phyloP scores from a whole-genome alignment of 306 rosid genomes.

The Cicer cuneatum region DNA sequence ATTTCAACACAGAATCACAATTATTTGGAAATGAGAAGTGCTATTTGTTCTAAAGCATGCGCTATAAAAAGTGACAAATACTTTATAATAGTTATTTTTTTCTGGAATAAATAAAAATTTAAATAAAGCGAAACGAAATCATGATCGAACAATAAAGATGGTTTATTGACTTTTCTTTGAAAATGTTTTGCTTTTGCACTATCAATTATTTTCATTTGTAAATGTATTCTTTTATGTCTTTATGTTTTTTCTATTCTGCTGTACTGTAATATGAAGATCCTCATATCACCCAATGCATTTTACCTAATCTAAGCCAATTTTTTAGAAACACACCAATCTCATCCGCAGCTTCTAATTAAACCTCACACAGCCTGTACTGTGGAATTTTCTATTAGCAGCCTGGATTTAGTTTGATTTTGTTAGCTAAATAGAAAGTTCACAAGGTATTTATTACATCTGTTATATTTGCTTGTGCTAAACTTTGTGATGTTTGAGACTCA shows the following conservation, averaged over 20 bases:
- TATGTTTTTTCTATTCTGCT: not conserved
- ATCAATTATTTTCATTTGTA: conserved; percentile 7
- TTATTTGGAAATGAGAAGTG: conserved; percentile 18
- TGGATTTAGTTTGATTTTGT: conserved; percentile 21
- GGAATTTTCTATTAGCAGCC: conserved; percentile 8
- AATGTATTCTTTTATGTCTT: not conserved
- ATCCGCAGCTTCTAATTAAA: not conserved
- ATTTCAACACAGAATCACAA: not conserved
- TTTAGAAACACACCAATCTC: conserved; percentile 7
- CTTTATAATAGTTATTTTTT: not conserved
- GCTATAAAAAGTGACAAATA: not conserved
- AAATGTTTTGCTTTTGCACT: not conserved
- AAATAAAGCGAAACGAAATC: not conserved
- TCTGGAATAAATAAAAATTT: too few species aligned
- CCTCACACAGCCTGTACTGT: not conserved
- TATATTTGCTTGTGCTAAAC: not conserved
- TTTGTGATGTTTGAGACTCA: not conserved
- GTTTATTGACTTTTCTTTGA: not conserved
- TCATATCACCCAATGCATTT: conserved; percentile 10
- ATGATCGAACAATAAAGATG: not conserved
- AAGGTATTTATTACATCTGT: not conserved
- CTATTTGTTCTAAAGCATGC: not conserved
- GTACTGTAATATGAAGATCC: not conserved
- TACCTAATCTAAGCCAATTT: not conserved
- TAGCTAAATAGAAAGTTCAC: not conserved